Evolutionary conservation across 2,329 filamentous ascomycete species (phyloP).

Genomic region (Claviceps monticola): DNA sequence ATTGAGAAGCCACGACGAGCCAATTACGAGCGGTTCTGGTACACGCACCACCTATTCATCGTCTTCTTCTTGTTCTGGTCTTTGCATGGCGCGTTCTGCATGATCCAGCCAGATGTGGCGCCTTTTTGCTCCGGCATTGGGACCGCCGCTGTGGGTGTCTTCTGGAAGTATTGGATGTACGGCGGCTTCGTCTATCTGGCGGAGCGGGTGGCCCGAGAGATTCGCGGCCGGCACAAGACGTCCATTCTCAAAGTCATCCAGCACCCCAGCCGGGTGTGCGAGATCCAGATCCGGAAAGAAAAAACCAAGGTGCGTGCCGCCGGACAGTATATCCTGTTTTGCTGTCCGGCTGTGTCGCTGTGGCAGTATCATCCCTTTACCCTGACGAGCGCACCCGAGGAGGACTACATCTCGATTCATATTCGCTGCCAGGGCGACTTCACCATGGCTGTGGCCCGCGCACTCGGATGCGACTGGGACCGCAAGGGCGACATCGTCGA

Average conservation of each 20-base stretch:
- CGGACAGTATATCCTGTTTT: constrained; percentile 81
- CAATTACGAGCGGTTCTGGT: constrained; percentile 86
- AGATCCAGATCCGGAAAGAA: constrained; percentile 88
- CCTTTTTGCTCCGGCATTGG: constrained; percentile 63
- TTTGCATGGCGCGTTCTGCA: constrained; percentile 79
- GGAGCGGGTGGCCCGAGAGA: constrained; percentile 66
- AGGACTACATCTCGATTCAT: constrained; percentile 82
- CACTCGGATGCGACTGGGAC: constrained; percentile 64
- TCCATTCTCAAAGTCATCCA: constrained; percentile 83
- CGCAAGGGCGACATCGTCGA: constrained; percentile 29
- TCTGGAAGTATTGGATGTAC: constrained; percentile 86
- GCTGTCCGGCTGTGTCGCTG: constrained; percentile 71
- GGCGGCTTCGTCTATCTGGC: constrained; percentile 67
- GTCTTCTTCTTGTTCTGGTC: constrained; percentile 85
- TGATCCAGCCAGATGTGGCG: constrained; percentile 74
- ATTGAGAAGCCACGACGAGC: constrained; percentile 64
- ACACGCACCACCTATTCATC: constrained; percentile 78
- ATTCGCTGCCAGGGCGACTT: constrained; percentile 75
- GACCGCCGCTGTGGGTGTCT: constrained; percentile 55
- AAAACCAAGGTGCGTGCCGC: constrained; percentile 68
- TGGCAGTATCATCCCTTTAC: constrained; percentile 89
- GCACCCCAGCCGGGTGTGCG: constrained; percentile 76
- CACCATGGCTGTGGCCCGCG: constrained; percentile 53
- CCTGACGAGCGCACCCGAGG: constrained; percentile 72
- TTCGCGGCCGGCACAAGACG: constrained; percentile 69